Base-by-base conservation (phyloP, 2,329 filamentous ascomycete genomes). In the Xylaria sp. region DNA sequence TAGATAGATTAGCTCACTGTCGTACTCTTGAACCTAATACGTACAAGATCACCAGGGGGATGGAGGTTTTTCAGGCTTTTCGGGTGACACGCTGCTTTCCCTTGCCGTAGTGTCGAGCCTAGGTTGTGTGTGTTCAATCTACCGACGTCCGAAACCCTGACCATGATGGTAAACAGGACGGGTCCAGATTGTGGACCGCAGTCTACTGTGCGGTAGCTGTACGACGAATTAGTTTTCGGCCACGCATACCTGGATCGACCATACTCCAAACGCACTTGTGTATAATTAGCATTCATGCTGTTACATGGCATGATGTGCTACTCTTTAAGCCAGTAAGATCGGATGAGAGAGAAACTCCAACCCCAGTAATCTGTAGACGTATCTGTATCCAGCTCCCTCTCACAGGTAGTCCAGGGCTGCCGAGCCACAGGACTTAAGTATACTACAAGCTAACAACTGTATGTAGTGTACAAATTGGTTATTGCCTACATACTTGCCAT, bases 1-100 rank as follows among this genome's bases (percentile, higher is more conserved):
- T 28, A 33, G 49, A 33, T 53, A 33, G 49, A 53, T 53, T 53
- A 53, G 44, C 20, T 33, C 38, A 26, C 59, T 20, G 31, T 53
- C 31, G 28, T 42, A 31, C 51, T 48, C 9, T 46, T n/a, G 31
- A 36, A 48, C 65, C 59, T 23, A 69, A 63, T 63, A 26, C 26
- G 64, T 69, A 38, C 59, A 69, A 63, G 63, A 69, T 69, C 64
- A 60, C 63, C 67, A 69, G 67, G 67, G 59, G 67, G 26, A 36
- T 49, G 26, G 36, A 26, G 53, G 26, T 26, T 54, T 40, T 42
- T 28, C 38, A 33, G 31, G 51, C 51, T 33, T 58, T 65, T 58
- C 49, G 49, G 61, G 57, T 28, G 57, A 23, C 66, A 57, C 31
- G 51, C 28, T 60, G 26, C 60, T 42, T n/a, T 57, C 57, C 61